These are phyloP conservation scores for Geotrichum klebahnii DNA, from an alignment of 1,139 yeast genomes.

Conservation along the genomic window DNA sequence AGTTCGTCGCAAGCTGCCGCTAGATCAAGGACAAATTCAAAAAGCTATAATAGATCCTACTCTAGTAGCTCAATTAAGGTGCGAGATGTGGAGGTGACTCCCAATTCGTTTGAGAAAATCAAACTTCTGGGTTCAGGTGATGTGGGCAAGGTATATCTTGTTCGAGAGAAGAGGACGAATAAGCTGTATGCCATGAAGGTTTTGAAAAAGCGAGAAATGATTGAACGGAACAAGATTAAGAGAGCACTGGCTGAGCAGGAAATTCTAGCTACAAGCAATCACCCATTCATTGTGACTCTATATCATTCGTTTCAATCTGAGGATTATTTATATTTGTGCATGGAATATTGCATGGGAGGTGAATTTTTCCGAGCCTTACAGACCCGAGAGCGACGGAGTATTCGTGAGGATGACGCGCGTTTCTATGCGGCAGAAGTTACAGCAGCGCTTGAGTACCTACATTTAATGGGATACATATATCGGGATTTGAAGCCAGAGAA, in stretches of 20 bases:
- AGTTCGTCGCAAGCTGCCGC: constrained; percentile 19
- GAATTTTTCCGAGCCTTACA: constrained; percentile 96
- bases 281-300: constrained; percentile 93
- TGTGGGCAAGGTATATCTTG: constrained; percentile 93
- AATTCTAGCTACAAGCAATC: constrained; percentile 89
- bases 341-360: constrained; percentile 99
- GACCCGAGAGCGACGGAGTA: constrained; percentile 80
- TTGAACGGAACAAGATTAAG: constrained; percentile 87
- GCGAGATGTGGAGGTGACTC: constrained; percentile 75
- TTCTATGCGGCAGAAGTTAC: constrained; percentile 97
- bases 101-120: constrained; percentile 82
- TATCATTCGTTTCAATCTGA: constrained; percentile 96
- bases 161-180: constrained; percentile 70
- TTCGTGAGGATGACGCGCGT: constrained; percentile 81
- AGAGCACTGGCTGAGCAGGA: constrained; percentile 96
- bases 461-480: constrained; percentile 92
- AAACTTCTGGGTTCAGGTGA: constrained; percentile 92
- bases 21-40: constrained; percentile 38
- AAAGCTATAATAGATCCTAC: constrained; percentile 50
- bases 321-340: constrained; percentile 86
- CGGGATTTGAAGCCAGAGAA: constrained; percentile 95
- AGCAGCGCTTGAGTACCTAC: constrained; percentile 93
- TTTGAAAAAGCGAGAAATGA: constrained; percentile 85
- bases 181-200: constrained; percentile 91
- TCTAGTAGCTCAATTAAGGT: constrained; percentile 65